phyloP scores from a whole-genome alignment of 2,329 filamentous ascomycete genomes.

The Phyllosticta citribraziliensis region DNA sequence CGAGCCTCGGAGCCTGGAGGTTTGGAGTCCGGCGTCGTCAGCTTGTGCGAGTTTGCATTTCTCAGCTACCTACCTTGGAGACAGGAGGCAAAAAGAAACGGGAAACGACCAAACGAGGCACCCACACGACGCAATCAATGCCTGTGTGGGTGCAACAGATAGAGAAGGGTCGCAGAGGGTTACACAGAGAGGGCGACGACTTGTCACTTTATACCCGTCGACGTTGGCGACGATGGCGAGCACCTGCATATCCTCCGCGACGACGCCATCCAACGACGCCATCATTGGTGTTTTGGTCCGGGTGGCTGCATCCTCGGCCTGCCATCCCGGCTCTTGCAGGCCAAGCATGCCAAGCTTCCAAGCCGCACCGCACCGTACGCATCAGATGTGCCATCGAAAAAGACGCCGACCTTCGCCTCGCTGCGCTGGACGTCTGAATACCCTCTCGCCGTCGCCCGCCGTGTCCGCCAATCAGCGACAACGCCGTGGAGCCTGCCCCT shows the following conservation, averaged over 20 bases:
- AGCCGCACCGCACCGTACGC: background rate
- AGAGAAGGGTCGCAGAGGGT: background rate
- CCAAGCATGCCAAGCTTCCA: conserved; percentile 10
- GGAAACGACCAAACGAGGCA: background rate
- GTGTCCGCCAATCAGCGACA: background rate
- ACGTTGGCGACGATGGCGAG: background rate
- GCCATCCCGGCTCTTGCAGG: conserved; percentile 3
- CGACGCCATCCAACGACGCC: no score
- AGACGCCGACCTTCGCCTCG: background rate
- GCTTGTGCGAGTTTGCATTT: background rate
- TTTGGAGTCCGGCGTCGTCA: background rate
- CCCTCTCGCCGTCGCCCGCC: background rate
- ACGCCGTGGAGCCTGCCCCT: background rate
- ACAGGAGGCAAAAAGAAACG: conserved; percentile 2
- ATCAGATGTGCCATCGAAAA: background rate
- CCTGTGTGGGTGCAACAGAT: background rate
- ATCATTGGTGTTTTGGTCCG: conserved; percentile 2
- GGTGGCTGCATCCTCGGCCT: conserved; percentile 2
- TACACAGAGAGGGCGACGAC: background rate
- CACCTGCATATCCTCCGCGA: background rate
- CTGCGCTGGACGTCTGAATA: background rate
- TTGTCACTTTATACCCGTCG: background rate
- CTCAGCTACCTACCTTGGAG: no score
- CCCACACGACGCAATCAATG: background rate
- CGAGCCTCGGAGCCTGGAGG: no score